Evolutionary conservation across 768 basidiomycete species (phyloP), one percentile per base, ranked within the genome.

Genomic region (Rhizopogon vesiculosus): DNA sequence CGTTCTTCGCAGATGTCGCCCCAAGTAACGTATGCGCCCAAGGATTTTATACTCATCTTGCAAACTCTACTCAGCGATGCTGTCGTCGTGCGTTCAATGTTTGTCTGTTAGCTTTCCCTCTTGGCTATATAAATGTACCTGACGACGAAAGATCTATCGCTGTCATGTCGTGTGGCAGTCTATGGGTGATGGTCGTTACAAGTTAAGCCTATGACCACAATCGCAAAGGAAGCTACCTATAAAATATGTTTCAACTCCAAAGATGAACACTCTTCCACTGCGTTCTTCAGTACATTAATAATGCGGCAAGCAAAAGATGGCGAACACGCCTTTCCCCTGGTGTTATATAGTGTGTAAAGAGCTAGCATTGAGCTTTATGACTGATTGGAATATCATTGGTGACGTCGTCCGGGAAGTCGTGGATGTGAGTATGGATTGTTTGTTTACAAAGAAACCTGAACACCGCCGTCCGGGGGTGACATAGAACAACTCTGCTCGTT

Each of bases 11-110:
- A 3, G 59, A 63, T 33, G 50, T 57, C 3, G 58, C 60, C 28
- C n/a, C 54, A 69, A 31, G 46, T 49, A 6, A 64, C 66, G 0
- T 66, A 66, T 51, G 54, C 68, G 15, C 63, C 64, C 45, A 67
- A 68, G 39, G 62, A 62, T 42, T 57, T 51, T 2, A 42, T 68
- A 5, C 65, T 62, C 29, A 44, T 31, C 29, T 0, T 62, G 19
- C 59, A 62, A 45, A 56, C 56, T n/a, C 41, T 56, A 3, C 33
- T 56, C 13, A 52, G 43, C 12, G 56, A 56, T 25, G 56, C 42
- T 3, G 56, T 53, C 13, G 51, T 56, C 9, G 52, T 56, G 22
- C 42, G 43, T 42, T 25, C 35, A 5, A 6, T 28, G 35, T 16
- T 12, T 31, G 39, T 22, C 8, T 4, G 7, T 5, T 5, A 25